A percentile compares a stretch with the other conserved stretches of the same genome.
Conservation (phyloP, 176 grass and related monocot genomes). For the Otatea glauca region DNA sequence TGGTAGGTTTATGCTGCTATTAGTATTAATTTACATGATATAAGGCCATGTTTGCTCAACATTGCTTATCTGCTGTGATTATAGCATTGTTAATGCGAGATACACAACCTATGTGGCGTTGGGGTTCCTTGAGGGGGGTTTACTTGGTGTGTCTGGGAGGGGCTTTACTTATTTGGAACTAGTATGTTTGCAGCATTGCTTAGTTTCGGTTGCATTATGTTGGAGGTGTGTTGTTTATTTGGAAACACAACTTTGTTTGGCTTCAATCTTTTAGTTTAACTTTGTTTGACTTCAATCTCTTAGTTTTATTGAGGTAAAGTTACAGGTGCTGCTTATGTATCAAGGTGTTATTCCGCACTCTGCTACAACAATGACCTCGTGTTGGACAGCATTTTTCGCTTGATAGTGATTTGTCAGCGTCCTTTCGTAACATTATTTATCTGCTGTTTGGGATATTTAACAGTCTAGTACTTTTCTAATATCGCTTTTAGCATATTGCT, state of each 20-base stretch:
- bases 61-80: background rate
- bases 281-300: background rate
- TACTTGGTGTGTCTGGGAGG: background rate
- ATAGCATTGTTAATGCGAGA: background rate
- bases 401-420: background rate
- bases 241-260: background rate
- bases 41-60: background rate
- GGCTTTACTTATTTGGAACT: slow-evolving; percentile 11
- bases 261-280: background rate
- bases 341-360: background rate
- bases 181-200: background rate
- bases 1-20: background rate
- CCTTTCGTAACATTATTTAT: background rate
- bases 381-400: background rate
- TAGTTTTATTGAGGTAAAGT: background rate
- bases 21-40: background rate
- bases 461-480: background rate
- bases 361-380: background rate
- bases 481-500: background rate
- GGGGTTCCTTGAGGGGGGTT: background rate
- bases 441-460: background rate
- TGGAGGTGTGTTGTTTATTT: background rate
- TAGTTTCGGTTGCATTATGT: background rate
- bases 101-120: background rate
- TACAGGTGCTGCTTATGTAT: slow-evolving; percentile 15